Evolutionary conservation across 257 asterid genomes (phyloP), one percentile per base, ranked within the genome.

Genomic region (Solanum paucissectum): DNA sequence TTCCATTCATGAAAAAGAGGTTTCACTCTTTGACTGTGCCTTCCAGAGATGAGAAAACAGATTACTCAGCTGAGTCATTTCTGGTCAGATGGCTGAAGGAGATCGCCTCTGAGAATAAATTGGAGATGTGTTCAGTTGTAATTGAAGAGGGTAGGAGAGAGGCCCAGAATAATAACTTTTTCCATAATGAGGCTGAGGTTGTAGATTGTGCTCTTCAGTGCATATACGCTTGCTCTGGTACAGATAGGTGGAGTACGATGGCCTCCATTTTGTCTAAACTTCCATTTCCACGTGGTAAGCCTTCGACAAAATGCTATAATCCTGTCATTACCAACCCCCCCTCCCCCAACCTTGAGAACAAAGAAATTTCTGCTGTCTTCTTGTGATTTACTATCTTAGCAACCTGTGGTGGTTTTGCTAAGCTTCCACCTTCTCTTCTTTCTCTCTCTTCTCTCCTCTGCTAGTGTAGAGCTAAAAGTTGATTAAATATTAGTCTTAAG

Each of bases 51-150:
- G 92, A 87, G 87, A 86, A 75, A 87, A 83, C 49, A n/a, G 71
- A 37, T 62, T 88, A 88, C 89, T 89, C 88, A 86, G 89, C 88
- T 32, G 95, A 93, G 83, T 94, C 98, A 90, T 97, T 94, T 91
- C 89, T 97, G 90, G 92, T 94, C 88, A 91, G 95, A 90, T 97
- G 99, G 99, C 89, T 97, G 91, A 94, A 93, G 90, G 99, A 95
- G 92, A 90, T 93, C 58, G 96, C 98, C 89, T 74, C 87, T 55
- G 95, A 95, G 83, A 94, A 94, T 90, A 96, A 94, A 87, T 86
- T 97, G 87, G 98, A 95, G 79, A 81, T 93, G 90, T 97, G 99
- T 92, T 92, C 89, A 85, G 88, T 90, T 66, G 90, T 95, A 89
- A 90, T 96, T 91, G 99, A 96, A 91, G 98, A 94, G 92, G 99